Evolutionary conservation across 148 eudicot genomes (phyloP).

Genomic region (Vaccinium corymbosum): DNA sequence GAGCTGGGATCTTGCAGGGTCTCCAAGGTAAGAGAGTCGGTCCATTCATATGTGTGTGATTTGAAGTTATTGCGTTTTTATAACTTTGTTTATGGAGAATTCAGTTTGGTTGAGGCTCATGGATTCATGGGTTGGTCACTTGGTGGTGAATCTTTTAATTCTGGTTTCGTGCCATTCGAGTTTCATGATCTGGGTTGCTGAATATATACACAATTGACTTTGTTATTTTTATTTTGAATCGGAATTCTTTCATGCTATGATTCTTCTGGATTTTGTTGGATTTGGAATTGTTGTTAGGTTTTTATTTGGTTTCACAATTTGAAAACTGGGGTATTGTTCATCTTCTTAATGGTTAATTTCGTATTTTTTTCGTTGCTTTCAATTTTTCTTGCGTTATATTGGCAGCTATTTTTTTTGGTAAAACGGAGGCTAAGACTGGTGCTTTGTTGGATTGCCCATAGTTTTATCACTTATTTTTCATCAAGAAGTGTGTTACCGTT

Average conservation of each 20-base stretch:
- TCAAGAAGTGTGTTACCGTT: neutral
- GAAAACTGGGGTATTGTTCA: neutral
- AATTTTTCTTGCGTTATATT: neutral
- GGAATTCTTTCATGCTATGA: neutral
- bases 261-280: neutral
- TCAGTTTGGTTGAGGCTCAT: neutral
- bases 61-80: neutral
- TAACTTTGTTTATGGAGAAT: neutral
- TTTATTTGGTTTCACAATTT: neutral
- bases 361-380: neutral
- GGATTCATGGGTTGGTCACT: neutral
- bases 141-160: neutral
- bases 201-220: neutral
- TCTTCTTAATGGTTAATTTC: neutral
- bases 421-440: neutral
- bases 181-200: neutral
- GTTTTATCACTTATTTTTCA: neutral
- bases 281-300: neutral
- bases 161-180: neutral
- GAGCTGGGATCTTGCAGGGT: constrained; percentile 28
- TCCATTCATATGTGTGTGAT: neutral
- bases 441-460: neutral
- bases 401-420: neutral
- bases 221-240: too few species aligned
- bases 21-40: constrained; percentile 33